These are phyloP conservation scores for Penicillium oxalicum DNA, from an alignment of 2,329 filamentous ascomycete species.

Conservation along the genomic window DNA sequence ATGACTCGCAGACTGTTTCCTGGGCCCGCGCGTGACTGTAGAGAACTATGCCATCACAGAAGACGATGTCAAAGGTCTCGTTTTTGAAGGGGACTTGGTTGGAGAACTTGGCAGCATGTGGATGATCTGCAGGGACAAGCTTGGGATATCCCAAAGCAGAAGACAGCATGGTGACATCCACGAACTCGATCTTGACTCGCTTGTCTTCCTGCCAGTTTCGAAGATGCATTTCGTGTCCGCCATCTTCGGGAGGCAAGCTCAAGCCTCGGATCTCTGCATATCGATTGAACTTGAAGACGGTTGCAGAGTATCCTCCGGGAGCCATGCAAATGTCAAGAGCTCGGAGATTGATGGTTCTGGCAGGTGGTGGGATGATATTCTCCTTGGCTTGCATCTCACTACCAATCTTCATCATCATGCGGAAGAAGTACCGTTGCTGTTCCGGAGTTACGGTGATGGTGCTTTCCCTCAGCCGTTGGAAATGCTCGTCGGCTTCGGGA, in stretches of 20 bases:
- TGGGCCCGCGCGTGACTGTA: not conserved
- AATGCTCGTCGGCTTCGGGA: not conserved
- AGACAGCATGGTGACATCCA: constrained; percentile 5
- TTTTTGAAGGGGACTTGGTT: not conserved
- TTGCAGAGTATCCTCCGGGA: not conserved
- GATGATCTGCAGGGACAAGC: not conserved
- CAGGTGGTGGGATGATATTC: not conserved
- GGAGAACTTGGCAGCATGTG: constrained; percentile 1
- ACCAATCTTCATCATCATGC: not conserved
- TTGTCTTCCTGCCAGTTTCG: not conserved
- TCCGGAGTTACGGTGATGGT: not conserved
- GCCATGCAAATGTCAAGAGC: constrained; percentile 4
- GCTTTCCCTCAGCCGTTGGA: not conserved
- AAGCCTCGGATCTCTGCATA: not conserved
- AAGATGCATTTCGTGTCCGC: not conserved
- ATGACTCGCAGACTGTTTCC: not conserved
- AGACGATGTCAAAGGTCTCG: not conserved
- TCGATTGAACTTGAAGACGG: not conserved
- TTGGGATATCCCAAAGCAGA: not conserved
- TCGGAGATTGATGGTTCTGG: not conserved
- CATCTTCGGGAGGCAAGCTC: not conserved
- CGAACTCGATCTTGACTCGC: not conserved
- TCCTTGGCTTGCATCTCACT: constrained; percentile 6
- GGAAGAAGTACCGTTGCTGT: not conserved
- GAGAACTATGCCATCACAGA: not conserved